Evolutionary conservation across 371 early-diverging fungal genomes (phyloP), one percentile per base, ranked within the genome.

Genomic region (Sporodiniella umbellata): DNA sequence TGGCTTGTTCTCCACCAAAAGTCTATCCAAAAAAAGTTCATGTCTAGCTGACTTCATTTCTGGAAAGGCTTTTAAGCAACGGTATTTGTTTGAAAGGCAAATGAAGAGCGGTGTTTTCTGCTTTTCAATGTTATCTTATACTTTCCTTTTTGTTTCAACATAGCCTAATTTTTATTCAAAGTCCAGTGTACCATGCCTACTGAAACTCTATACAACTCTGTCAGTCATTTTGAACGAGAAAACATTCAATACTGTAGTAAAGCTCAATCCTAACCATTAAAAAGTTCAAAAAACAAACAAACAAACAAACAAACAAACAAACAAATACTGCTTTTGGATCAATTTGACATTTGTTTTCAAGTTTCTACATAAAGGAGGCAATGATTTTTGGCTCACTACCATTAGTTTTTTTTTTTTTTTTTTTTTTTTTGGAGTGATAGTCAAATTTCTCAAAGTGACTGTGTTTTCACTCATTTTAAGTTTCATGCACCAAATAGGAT

Each of bases 71-170:
- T 38, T 6, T 38, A 38, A 38, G 38, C 38, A 38, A 17, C 4
- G 38, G 38, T 38, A 38, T 14, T 38, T 38, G 38, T 8, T 17
- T 38, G 38, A 38, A 38, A 38, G 38, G 38, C 38, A 38, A 38
- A 38, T 38, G 38, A 38, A 38, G 38, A 38, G 18, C 38, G 38
- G 15, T 38, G 38, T 18, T 17, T 38, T 38, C 4, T 38, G n/a
- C n/a, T 38, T 38, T 38, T 18, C 38, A 38, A 38, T 38, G 15
- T 38, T 38, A 38, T 38, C 38, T 38, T 38, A 38, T 17, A 38
- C 38, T 38, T 38, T 38, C 15, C 38, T 18, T 38, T 38, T 38
- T 38, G 38, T 38, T 38, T 38, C 38, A 38, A 38, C 38, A 38
- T 38, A 38, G 14, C 38, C 38, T 38, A 38, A 18, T 38, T 38